Evolutionary conservation across 352 stramenopile species (phyloP).

Genomic region (Phytophthora melonis): DNA sequence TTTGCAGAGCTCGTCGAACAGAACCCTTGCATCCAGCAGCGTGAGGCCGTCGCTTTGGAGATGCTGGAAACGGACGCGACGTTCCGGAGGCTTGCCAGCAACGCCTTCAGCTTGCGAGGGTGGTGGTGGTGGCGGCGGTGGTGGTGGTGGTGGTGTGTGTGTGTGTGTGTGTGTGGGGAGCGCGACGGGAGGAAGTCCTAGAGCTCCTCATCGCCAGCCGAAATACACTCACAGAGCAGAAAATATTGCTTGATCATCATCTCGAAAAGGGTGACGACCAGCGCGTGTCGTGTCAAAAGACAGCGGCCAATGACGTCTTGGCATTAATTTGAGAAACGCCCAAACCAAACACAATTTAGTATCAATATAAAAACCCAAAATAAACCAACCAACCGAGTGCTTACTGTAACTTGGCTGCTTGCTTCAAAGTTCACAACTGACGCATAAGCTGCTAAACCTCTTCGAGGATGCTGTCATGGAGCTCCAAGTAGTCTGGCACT

Average conservation of each 20-base stretch:
- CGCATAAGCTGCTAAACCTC: neutral
- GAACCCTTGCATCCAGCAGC: neutral
- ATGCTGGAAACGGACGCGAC: neutral
- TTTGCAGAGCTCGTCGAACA: conserved; percentile 2
- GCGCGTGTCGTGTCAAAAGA: neutral
- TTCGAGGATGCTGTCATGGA: neutral
- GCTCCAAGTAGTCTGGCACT: neutral
- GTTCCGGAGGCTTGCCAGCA: neutral
- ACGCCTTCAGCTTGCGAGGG: neutral
- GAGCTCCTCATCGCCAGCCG: neutral
- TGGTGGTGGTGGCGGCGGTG: too few relatives aligned
- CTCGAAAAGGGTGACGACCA: neutral
- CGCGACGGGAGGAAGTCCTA: neutral
- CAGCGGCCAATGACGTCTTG: neutral
- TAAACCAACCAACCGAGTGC: neutral
- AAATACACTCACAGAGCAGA: neutral
- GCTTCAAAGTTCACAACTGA: neutral
- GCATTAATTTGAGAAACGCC: neutral
- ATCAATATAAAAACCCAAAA: neutral
- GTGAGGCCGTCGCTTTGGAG: neutral
- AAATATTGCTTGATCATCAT: neutral
- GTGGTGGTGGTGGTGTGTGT: too few relatives aligned
- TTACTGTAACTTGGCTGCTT: neutral
- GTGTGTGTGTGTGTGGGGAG: neutral
- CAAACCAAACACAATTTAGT: neutral